A percentile compares a stretch with the other conserved stretches of the same genome.
Conservation (phyloP, 108 stramenopile genomes). For the Nitzschia inconspicua region DNA sequence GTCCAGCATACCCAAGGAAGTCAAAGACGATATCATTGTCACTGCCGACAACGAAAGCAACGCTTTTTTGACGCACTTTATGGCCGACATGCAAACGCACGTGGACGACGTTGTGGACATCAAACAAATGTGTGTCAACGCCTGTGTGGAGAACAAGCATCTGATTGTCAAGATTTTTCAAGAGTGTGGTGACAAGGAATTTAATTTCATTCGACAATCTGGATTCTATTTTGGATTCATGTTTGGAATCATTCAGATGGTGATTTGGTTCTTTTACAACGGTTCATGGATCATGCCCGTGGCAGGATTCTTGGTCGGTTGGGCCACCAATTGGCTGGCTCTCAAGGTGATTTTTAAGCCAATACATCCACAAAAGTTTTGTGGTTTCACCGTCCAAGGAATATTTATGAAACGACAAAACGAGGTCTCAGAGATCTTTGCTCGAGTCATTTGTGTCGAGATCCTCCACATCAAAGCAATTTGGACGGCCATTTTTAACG, state of each 20-base stretch:
- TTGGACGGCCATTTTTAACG: constrained; percentile 78
- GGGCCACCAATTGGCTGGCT: constrained; percentile 92
- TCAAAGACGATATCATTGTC: constrained; percentile 76
- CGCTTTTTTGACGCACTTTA: constrained; percentile 66
- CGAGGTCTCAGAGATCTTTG: constrained; percentile 83
- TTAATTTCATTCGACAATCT: constrained; percentile 82
- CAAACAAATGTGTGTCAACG: constrained; percentile 80
- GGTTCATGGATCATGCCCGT: constrained; percentile 58
- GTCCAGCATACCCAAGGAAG: constrained; percentile 70
- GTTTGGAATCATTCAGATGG: constrained; percentile 90
- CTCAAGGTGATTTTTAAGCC: constrained; percentile 93
- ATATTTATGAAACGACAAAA: constrained; percentile 91
- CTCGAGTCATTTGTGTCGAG: constrained; percentile 48
- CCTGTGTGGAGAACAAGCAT: constrained; percentile 82
- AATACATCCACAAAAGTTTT: constrained; percentile 67
- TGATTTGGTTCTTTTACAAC: constrained; percentile 74
- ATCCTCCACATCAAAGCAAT: constrained; percentile 62
- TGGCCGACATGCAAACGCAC: constrained; percentile 79
- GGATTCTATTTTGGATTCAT: constrained; percentile 94
- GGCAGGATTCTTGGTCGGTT: constrained; percentile 86
- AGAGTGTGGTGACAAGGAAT: constrained; percentile 91
- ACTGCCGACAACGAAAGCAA: constrained; percentile 65
- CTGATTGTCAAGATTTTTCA: constrained; percentile 89
- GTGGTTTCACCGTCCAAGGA: constrained; percentile 75
- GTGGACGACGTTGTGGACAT: constrained; percentile 87